Evolutionary conservation across 2,329 filamentous ascomycete genomes (phyloP).

Genomic region (Trichoderma gracile): DNA sequence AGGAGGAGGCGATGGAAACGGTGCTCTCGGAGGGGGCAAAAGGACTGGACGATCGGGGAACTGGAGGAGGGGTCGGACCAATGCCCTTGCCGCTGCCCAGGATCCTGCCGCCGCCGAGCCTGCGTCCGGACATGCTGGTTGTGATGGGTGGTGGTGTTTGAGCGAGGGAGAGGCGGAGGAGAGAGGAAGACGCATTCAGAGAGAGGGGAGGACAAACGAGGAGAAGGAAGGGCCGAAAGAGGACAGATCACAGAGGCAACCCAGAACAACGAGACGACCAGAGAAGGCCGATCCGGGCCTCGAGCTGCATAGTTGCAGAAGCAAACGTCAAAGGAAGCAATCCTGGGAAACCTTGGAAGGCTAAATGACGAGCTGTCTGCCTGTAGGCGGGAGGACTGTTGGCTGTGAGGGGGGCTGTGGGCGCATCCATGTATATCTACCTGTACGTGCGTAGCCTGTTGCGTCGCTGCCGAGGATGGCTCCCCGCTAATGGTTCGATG

Average conservation of each 20-base stretch:
- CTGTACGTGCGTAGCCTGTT: background rate
- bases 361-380: background rate
- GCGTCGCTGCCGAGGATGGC: constrained; percentile 13
- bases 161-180: background rate
- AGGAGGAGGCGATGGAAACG: constrained; percentile 72
- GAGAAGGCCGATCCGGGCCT: constrained; percentile 39
- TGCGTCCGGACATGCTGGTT: constrained; percentile 72
- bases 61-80: constrained; percentile 58
- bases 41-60: constrained; percentile 51
- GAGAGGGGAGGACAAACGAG: background rate
- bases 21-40: constrained; percentile 67
- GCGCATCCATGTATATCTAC: background rate
- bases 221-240: background rate
- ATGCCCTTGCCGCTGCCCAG: constrained; percentile 84
- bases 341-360: background rate
- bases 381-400: background rate
- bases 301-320: constrained; percentile 34
- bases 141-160: background rate
- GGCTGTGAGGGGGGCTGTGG: constrained; percentile 8
- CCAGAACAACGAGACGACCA: constrained; percentile 37
- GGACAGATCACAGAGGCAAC: constrained; percentile 5
- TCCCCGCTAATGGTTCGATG: constrained; percentile 15
- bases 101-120: constrained; percentile 88
- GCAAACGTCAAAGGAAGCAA: background rate
- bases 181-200: constrained; percentile 1